Percentiles rank a stretch among this genome's conserved stretches.
These are phyloP conservation scores for Trichoderma koningiopsis DNA, from an alignment of 2,329 filamentous ascomycete genomes.

Conservation along the genomic window DNA sequence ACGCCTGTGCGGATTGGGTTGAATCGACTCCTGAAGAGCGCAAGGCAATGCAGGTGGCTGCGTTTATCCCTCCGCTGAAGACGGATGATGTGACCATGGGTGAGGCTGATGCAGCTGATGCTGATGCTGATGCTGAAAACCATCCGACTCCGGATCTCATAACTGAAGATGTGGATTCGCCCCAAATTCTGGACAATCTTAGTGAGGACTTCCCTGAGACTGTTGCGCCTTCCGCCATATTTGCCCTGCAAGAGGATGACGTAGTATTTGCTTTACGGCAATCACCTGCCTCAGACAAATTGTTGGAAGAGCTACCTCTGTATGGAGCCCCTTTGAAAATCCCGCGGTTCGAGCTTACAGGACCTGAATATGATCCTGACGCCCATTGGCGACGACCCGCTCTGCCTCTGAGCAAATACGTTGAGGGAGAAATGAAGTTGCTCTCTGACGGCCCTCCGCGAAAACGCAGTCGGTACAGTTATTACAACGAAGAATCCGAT, in stretches of 20 bases:
- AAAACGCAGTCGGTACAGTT: slow-evolving; percentile 83
- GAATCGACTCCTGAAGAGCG: slow-evolving; percentile 64
- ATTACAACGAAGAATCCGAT: slow-evolving; percentile 71
- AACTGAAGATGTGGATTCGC: slow-evolving; percentile 63
- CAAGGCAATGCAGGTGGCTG: slow-evolving; percentile 67
- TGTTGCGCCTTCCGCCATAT: slow-evolving; percentile 74
- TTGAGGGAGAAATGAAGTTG: slow-evolving; percentile 77
- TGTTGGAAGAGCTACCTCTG: slow-evolving; percentile 79
- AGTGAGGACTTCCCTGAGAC: slow-evolving; percentile 49
- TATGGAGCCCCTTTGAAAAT: slow-evolving; percentile 68
- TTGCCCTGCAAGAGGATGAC: slow-evolving; percentile 78
- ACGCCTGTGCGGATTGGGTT: slow-evolving; percentile 83
- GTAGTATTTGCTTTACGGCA: slow-evolving; percentile 76
- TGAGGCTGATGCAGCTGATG: slow-evolving; percentile 38
- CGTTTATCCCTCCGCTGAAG: slow-evolving; percentile 48
- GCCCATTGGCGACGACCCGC: slow-evolving; percentile 74
- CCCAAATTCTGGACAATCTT: slow-evolving; percentile 46
- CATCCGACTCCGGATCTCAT: slow-evolving; percentile 70
- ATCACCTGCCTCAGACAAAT: slow-evolving; percentile 72
- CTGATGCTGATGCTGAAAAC: slow-evolving; percentile 42
- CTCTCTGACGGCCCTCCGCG: slow-evolving; percentile 64
- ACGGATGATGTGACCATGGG: slow-evolving; percentile 39
- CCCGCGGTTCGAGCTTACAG: slow-evolving; percentile 58
- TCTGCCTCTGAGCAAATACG: slow-evolving; percentile 82
- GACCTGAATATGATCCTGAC: slow-evolving; percentile 66